phyloP scores from a whole-genome alignment of 202 grass and related monocot genomes.

The Zizania palustris region DNA sequence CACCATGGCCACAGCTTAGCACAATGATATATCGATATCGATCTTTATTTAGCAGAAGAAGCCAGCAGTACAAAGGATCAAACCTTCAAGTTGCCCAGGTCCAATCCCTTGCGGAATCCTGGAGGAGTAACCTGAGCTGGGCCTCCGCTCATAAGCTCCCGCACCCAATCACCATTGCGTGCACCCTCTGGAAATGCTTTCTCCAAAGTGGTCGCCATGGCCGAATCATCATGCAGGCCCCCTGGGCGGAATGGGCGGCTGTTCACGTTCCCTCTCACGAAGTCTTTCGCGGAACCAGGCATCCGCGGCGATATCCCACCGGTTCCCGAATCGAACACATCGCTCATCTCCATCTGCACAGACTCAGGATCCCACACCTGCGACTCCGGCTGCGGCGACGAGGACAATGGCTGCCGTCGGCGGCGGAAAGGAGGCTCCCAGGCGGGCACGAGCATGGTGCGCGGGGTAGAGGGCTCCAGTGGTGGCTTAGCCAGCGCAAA shows the following conservation, averaged over 20 bases:
- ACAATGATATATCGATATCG: constrained; percentile 1
- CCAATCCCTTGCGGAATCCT: constrained; percentile 71
- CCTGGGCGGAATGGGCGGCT: constrained; percentile 79
- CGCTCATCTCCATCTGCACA: constrained; percentile 66
- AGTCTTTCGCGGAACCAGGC: constrained; percentile 79
- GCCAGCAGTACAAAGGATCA: neutral
- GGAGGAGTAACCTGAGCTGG: constrained; percentile 58
- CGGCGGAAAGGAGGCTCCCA: constrained; percentile 84
- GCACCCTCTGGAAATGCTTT: constrained; percentile 63
- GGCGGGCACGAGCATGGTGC: constrained; percentile 56
- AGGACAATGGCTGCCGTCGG: constrained; percentile 22
- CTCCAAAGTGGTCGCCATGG: constrained; percentile 23
- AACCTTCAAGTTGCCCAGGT: constrained; percentile 84
- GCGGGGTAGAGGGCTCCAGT: constrained; percentile 73
- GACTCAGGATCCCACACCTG: constrained; percentile 62
- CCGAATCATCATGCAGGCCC: constrained; percentile 43
- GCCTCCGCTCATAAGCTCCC: constrained; percentile 60
- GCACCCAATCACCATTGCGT: constrained; percentile 65
- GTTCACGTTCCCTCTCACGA: constrained; percentile 84
- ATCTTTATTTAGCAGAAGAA: constrained; percentile 30
- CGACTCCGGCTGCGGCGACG: constrained; percentile 11
- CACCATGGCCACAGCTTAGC: neutral
- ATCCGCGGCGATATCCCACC: constrained; percentile 54
- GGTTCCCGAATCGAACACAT: constrained; percentile 63
- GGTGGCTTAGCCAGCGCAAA: constrained; percentile 58